Percentiles rank a stretch among this genome's conserved stretches.
These are phyloP conservation scores for Ganoderma sp. DNA, from an alignment of 1,284 basidiomycete genomes.

Conservation along the genomic window DNA sequence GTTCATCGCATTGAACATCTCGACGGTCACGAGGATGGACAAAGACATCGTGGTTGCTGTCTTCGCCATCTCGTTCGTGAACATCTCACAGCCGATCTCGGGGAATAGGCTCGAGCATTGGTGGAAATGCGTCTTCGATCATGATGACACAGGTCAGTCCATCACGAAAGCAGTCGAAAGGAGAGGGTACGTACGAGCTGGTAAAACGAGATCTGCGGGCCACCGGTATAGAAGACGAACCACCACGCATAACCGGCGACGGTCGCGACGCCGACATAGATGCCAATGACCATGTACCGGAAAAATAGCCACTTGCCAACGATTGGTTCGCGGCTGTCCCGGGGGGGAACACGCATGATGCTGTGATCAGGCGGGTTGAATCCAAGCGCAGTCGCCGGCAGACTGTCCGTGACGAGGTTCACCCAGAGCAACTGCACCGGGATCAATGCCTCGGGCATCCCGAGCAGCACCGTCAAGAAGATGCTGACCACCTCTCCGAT, in stretches of 20 bases:
- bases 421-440: slow-evolving; percentile 98
- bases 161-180: neutral
- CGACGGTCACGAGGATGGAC: slow-evolving; percentile 91
- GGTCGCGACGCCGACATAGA: slow-evolving; percentile 94
- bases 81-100: slow-evolving; percentile 93
- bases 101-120: slow-evolving; percentile 85
- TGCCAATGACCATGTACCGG: slow-evolving; percentile 92
- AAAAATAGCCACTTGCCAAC: slow-evolving; percentile 95
- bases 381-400: slow-evolving; percentile 97
- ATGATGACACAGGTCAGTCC: neutral
- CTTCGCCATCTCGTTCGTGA: slow-evolving; percentile 83
- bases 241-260: slow-evolving; percentile 99
- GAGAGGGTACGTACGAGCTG: slow-evolving; percentile 76
- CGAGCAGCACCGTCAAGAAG: slow-evolving; percentile 94
- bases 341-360: slow-evolving; percentile 94
- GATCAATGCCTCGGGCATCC: slow-evolving; percentile 98
- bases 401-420: slow-evolving; percentile 93
- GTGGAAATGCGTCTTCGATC: slow-evolving; percentile 87
- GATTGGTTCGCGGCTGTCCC: slow-evolving; percentile 88
- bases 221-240: slow-evolving; percentile 91
- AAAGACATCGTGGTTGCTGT: slow-evolving; percentile 96
- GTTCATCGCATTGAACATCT: slow-evolving; percentile 99
- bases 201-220: slow-evolving; percentile 92
- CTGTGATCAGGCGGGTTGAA: slow-evolving; percentile 97
- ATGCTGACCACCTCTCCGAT: slow-evolving; percentile 98